Conservation (phyloP, 2,329 filamentous ascomycete species). For the Biscogniauxia marginata region DNA sequence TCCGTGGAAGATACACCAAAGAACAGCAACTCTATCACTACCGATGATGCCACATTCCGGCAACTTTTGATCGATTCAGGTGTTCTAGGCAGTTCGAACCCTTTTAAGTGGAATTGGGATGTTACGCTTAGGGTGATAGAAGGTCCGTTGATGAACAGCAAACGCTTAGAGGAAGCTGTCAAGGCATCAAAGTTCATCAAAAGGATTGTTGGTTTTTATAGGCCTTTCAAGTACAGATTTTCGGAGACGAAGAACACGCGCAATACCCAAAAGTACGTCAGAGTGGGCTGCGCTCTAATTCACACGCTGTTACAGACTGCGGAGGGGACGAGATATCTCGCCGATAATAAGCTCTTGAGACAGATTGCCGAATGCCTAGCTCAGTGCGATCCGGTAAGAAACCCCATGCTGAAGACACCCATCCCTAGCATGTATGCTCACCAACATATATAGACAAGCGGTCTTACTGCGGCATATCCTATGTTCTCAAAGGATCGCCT, state of each 20-base stretch:
- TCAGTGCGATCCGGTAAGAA: slow-evolving; percentile 80
- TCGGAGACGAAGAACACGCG: slow-evolving; percentile 87
- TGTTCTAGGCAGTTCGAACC: slow-evolving; percentile 86
- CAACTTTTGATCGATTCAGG: slow-evolving; percentile 73
- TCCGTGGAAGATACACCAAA: slow-evolving; percentile 59
- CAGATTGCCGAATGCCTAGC: slow-evolving; percentile 95
- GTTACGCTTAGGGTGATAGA: slow-evolving; percentile 88
- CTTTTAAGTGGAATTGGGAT: slow-evolving; percentile 97
- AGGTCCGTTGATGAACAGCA: slow-evolving; percentile 85
- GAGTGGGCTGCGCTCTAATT: slow-evolving; percentile 84
- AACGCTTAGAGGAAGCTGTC: slow-evolving; percentile 89
- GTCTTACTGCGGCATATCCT: slow-evolving; percentile 76
- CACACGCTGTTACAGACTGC: slow-evolving; percentile 80
- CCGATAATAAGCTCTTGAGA: slow-evolving; percentile 87
- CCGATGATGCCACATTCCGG: slow-evolving; percentile 62
- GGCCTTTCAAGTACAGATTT: slow-evolving; percentile 96
- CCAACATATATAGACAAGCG: slow-evolving; percentile 53
- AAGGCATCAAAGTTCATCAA: slow-evolving; percentile 97
- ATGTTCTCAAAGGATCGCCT: slow-evolving; percentile 87
- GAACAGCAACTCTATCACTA: slow-evolving; percentile 46
- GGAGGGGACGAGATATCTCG: slow-evolving; percentile 81
- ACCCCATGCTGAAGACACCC: background rate
- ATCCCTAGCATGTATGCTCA: slow-evolving; percentile 14
- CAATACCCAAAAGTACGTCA: slow-evolving; percentile 90
- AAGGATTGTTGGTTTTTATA: slow-evolving; percentile 88